Base-by-base conservation (phyloP, 2,329 filamentous ascomycete species). In the Cyphellophora attinorum region DNA sequence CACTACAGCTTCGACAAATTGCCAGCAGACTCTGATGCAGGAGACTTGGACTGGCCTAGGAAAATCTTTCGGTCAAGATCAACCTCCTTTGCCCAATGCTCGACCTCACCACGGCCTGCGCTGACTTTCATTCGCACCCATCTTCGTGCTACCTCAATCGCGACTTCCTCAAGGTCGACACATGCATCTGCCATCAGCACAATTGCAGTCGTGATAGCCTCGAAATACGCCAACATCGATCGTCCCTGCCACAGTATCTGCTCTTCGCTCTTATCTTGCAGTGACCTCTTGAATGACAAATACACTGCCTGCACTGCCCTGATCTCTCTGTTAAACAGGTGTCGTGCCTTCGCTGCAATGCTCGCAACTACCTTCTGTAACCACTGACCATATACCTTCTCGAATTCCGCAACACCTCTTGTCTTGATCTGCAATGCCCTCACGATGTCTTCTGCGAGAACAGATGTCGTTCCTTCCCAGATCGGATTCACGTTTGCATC, bases 391-490 rank as follows among this genome's bases (percentile, higher is more conserved):
- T 25, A n/a, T 25, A 8, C 21, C 8, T n/a, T 25, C 8, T n/a
- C 21, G 8, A 25, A 8, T 25, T n/a, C n/a, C 6, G n/a, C 27
- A 29, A 11, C 11, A 4, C 27, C 27, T 12, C 18, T 29, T 16
- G 10, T 29, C 27, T 29, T 29, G n/a, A 29, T 16, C n/a, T 14
- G 27, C 27, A 31, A 31, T 11, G 43, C 44, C 5, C 44, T 25
- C 29, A 40, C 16, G 15, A 41, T 32, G 31, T 47, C 44, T 31
- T 45, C 44, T 31, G 44, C 44, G 42, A 47, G 65, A 13, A 85
- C 74, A 48, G 81, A 76, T 0, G 78, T 81, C 1, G 79, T 84
- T 3, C 79, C 77, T 54, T 81, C 77, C 76, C 76, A 81, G 32
- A 84, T 83, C 11, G 72, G 67, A 33, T 74, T 58, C 3, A 83